A percentile compares a stretch with the other conserved stretches of the same genome.
Conservation (phyloP, 805 yeast genomes). For the Yamadazyma ubonensis region DNA sequence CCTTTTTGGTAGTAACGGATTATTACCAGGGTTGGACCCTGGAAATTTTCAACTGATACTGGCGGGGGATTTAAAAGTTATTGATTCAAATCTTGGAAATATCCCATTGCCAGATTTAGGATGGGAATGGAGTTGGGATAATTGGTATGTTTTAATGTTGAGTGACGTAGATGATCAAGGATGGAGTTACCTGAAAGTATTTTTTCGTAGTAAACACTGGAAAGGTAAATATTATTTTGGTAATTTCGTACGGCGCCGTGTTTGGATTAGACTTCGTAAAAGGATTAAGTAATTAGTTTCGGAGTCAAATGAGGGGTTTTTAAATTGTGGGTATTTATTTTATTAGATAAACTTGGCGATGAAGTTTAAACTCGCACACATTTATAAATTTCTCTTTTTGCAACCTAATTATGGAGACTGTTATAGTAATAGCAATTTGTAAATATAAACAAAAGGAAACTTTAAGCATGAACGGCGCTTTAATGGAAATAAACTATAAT, state of each 20-base stretch:
- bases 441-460: neutral
- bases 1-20: conserved; percentile 43
- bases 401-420: conserved; percentile 4
- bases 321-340: neutral
- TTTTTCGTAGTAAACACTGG: conserved; percentile 55
- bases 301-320: neutral
- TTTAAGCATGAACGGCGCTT: neutral
- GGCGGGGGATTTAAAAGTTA: conserved; percentile 35
- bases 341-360: neutral
- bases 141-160: conserved; percentile 73
- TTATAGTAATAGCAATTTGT: conserved; percentile 5
- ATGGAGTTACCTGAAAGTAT: conserved; percentile 67
- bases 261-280: conserved; percentile 51
- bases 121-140: conserved; percentile 69
- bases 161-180: conserved; percentile 79
- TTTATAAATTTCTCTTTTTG: neutral
- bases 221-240: conserved; percentile 59
- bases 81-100: conserved; percentile 27
- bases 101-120: conserved; percentile 55
- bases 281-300: neutral
- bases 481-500: neutral
- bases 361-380: neutral
- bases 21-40: conserved; percentile 52
- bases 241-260: conserved; percentile 62
- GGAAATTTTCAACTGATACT: conserved; percentile 45